Base-by-base conservation (phyloP, 768 basidiomycete genomes). In the Boletus sensibilis region DNA sequence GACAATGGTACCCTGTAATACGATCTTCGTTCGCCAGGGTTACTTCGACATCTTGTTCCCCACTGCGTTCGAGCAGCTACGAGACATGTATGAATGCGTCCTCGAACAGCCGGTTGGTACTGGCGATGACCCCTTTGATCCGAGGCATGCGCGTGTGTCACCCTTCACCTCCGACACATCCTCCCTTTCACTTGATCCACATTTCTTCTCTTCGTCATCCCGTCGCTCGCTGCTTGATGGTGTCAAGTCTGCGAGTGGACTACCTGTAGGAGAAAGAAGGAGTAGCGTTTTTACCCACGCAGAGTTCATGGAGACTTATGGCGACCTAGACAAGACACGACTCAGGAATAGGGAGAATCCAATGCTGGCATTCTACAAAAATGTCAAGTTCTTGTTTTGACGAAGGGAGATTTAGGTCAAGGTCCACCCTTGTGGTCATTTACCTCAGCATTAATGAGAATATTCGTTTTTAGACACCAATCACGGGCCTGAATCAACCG, bases 1-100 rank as follows among this genome's bases (percentile, higher is more conserved):
- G 57, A 81, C 82, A 45, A 94, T 91, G 66, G 88, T 98, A 2
- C 90, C 97, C 5, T 94, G 92, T 65, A 79, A 86, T 59, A 98
- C 92, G 14, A 80, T 97, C 54, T 84, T 96, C 64, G 97, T 99
- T 56, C 87, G 86, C 64, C 96, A 90, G 66, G 97, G 97, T 9
- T 95, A 87, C 75, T 99, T 99, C 72, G 97, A 99, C 71, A 98
- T 98, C 58, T 92, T 99, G 77, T 99, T 99, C 76, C 97, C 97
- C 11, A 98, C 96, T 13, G 78, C 92, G 68, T 98, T 98, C 61
- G 83, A 82, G 50, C 81, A 79, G 21, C 79, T 98, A 52, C 79
- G 90, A 45, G 92, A 96, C 68, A 91, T 95, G 84, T 98, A 98
- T 73, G 90, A 94, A 66, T 79, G 85, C 61, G 80, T 88, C 53